Conservation (phyloP, 192 early-diverging fungal genomes). For the Podila verticillata region DNA sequence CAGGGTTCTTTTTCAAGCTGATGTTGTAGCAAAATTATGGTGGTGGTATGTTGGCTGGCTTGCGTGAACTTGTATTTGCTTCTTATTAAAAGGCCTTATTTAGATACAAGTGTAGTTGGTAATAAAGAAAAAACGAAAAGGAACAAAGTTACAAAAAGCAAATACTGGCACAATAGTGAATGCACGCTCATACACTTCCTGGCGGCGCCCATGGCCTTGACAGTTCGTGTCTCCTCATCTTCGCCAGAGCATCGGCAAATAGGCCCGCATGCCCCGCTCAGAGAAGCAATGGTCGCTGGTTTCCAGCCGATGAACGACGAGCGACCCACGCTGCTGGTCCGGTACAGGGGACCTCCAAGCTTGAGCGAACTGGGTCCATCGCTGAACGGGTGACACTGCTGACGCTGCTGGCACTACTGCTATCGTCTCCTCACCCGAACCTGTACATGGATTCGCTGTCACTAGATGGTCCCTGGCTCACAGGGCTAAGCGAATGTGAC, state of each 20-base stretch:
- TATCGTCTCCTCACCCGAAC: background rate
- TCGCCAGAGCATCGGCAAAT: conserved; percentile 44
- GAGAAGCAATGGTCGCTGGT: conserved; percentile 2
- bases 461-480: background rate
- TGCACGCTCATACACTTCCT: conserved; percentile 50
- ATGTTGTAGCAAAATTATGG: too few species aligned
- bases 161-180: conserved; percentile 33
- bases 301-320: conserved; percentile 18
- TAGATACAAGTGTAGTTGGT: background rate
- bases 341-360: background rate
- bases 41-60: too few species aligned
- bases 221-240: conserved; percentile 43
- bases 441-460: background rate
- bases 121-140: background rate
- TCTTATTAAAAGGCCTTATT: background rate
- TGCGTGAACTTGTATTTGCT: background rate
- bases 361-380: conserved; percentile 33
- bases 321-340: conserved; percentile 38
- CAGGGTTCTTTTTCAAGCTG: too few species aligned
- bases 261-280: conserved; percentile 43
- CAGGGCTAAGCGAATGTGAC: background rate
- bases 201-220: conserved; percentile 48
- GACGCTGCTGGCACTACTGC: background rate
- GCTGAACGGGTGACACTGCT: conserved; percentile 25
- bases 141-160: background rate